A percentile compares a stretch with the other conserved stretches of the same genome.
Evolutionary conservation across 331 rosid species (phyloP).

Genomic region (Arachis monticola): DNA sequence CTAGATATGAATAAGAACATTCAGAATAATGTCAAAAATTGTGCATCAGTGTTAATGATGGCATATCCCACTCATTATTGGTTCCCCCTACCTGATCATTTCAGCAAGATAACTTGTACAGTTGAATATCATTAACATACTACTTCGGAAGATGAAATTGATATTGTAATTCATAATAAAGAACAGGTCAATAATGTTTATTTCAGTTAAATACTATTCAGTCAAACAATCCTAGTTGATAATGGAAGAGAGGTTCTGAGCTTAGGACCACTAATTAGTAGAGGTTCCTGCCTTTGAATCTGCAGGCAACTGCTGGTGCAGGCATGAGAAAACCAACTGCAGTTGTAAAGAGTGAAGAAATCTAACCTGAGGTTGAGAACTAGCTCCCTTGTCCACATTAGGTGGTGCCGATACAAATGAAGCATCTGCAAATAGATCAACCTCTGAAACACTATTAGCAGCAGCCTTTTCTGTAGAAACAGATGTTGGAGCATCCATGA

Average conservation of each 20-base stretch:
- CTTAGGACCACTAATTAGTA: constrained; percentile 14
- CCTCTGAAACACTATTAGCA: constrained; percentile 57
- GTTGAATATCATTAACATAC: constrained; percentile 9
- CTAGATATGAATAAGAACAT: background rate
- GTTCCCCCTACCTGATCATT: constrained; percentile 25
- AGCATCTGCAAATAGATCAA: constrained; percentile 97
- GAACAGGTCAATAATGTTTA: constrained; percentile 26
- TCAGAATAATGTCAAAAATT: constrained; percentile 1
- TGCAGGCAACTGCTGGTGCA: background rate
- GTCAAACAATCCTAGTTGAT: constrained; percentile 15
- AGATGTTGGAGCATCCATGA: constrained; percentile 84
- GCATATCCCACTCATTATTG: constrained; percentile 13
- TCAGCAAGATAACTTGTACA: constrained; percentile 27
- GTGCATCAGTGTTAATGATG: constrained; percentile 1
- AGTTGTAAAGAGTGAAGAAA: constrained; percentile 6
- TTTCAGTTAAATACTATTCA: constrained; percentile 7
- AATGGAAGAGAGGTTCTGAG: constrained; percentile 7
- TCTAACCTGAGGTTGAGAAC: constrained; percentile 69
- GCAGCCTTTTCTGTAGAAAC: constrained; percentile 63
- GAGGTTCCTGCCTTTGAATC: constrained; percentile 24
- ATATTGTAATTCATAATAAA: constrained; percentile 24
- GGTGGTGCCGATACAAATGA: constrained; percentile 78
- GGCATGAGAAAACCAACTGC: background rate
- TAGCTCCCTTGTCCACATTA: constrained; percentile 58
- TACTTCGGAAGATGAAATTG: constrained; percentile 1